Evolutionary conservation across 2,329 filamentous ascomycete genomes (phyloP).

Genomic region (Kalmusia sp.): DNA sequence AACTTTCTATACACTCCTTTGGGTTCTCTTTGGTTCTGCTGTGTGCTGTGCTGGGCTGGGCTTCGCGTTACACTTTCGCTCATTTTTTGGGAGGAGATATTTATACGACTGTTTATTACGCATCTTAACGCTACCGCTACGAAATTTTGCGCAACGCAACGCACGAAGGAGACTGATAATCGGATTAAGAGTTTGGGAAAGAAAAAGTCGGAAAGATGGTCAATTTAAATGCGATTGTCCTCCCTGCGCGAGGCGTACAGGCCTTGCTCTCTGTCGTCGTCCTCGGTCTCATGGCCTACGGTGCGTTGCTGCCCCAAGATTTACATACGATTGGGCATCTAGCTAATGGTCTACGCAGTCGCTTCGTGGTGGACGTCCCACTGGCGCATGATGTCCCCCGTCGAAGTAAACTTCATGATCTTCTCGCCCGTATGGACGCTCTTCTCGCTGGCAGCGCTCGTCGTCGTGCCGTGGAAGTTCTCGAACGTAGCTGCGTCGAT

Average conservation of each 20-base stretch:
- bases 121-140: too few species aligned
- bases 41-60: too few species aligned
- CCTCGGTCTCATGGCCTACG: conserved; percentile 76
- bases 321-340: too few species aligned
- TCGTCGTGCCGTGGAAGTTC: conserved; percentile 70
- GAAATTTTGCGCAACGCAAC: too few species aligned
- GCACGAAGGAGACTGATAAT: too few species aligned
- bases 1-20: too few species aligned
- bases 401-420: conserved; percentile 76
- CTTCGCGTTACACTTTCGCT: too few species aligned
- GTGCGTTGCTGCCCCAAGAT: conserved; percentile 59
- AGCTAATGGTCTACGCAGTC: too few species aligned
- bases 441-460: conserved; percentile 72
- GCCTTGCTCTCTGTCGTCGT: conserved; percentile 74
- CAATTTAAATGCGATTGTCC: conserved; percentile 38
- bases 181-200: not conserved
- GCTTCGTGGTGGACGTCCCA: conserved; percentile 60
- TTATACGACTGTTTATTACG: not conserved
- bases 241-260: conserved; percentile 72
- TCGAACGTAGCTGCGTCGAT: conserved; percentile 44
- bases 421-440: conserved; percentile 79
- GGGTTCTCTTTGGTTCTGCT: too few species aligned
- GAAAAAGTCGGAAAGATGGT: not conserved
- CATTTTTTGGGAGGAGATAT: too few species aligned
- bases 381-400: conserved; percentile 61